Percentiles rank a stretch among this genome's conserved stretches.
These are phyloP conservation scores for Vitis hybrid DNA, from an alignment of 177 flowering plant species.

Conservation along the genomic window DNA sequence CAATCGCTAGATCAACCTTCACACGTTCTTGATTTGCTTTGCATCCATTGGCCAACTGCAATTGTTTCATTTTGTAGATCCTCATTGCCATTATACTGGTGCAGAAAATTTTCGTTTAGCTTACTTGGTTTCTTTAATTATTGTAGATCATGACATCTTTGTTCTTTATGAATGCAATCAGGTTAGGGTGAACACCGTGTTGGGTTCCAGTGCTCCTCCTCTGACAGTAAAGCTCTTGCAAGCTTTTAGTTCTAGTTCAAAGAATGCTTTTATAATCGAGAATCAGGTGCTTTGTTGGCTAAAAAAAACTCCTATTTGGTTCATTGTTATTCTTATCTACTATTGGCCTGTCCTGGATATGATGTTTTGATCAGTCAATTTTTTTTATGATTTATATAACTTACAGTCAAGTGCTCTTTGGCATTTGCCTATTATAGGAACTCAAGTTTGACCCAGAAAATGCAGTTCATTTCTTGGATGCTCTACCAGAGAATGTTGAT, in stretches of 20 bases:
- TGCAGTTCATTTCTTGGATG: conserved; percentile 56
- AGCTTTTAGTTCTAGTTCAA: conserved; percentile 55
- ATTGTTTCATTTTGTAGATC: background rate
- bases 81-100: background rate
- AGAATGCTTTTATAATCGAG: conserved; percentile 52
- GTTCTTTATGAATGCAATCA: conserved; percentile 18
- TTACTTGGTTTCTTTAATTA: background rate
- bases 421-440: conserved; percentile 47
- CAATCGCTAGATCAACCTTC: background rate
- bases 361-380: too few species aligned
- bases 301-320: too few species aligned
- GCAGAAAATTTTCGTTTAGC: background rate
- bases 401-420: too few species aligned
- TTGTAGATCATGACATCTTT: background rate
- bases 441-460: conserved; percentile 62
- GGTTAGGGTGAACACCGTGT: conserved; percentile 82
- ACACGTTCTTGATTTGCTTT: background rate
- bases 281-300: conserved; percentile 37
- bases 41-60: background rate
- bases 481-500: conserved; percentile 60
- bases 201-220: conserved; percentile 81
- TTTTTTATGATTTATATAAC: too few species aligned
- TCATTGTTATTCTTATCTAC: too few species aligned
- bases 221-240: conserved; percentile 66
- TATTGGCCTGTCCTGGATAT: too few species aligned